A percentile compares a stretch with the other conserved stretches of the same genome.
phyloP scores from a whole-genome alignment of 208 protist species.

The Crithidia expoeki region DNA sequence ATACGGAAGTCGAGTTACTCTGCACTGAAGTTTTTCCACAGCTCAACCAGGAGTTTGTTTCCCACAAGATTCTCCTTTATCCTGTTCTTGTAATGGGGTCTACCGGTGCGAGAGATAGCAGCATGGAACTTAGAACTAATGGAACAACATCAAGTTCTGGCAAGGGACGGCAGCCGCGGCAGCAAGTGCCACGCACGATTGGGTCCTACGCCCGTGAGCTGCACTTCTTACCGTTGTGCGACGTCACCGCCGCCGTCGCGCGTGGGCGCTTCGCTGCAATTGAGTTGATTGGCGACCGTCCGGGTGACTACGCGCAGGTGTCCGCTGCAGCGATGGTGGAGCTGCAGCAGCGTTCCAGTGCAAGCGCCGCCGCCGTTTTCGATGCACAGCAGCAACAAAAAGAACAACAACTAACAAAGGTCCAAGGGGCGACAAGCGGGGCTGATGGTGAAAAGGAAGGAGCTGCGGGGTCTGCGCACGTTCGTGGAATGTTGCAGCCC shows the following conservation, averaged over 20 bases:
- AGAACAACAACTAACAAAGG: too few relatives aligned
- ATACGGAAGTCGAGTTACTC: conserved; percentile 71
- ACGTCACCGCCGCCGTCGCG: conserved; percentile 60
- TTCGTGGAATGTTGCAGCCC: conserved; percentile 46
- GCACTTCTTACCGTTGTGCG: conserved; percentile 43
- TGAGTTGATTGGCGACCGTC: conserved; percentile 81
- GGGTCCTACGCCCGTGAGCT: conserved; percentile 46
- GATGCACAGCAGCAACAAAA: neutral
- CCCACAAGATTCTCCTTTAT: conserved; percentile 40
- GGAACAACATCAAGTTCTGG: too few relatives aligned
- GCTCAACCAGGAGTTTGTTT: conserved; percentile 67
- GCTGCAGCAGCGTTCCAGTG: conserved; percentile 6
- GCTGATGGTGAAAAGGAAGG: neutral
- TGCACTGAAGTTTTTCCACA: conserved; percentile 61
- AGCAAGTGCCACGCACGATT: conserved; percentile 22
- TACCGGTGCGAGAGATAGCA: neutral
- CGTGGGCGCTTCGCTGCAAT: conserved; percentile 67
- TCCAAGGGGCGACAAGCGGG: neutral
- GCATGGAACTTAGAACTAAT: neutral
- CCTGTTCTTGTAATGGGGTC: conserved; percentile 45
- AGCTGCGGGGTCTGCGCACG: neutral
- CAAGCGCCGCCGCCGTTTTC: neutral
- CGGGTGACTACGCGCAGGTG: conserved; percentile 66
- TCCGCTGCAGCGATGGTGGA: conserved; percentile 53
- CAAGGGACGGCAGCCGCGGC: neutral